A percentile compares a stretch with the other conserved stretches of the same genome.
phyloP scores from a whole-genome alignment of 129 eudicot genomes.

The Daucus carota region DNA sequence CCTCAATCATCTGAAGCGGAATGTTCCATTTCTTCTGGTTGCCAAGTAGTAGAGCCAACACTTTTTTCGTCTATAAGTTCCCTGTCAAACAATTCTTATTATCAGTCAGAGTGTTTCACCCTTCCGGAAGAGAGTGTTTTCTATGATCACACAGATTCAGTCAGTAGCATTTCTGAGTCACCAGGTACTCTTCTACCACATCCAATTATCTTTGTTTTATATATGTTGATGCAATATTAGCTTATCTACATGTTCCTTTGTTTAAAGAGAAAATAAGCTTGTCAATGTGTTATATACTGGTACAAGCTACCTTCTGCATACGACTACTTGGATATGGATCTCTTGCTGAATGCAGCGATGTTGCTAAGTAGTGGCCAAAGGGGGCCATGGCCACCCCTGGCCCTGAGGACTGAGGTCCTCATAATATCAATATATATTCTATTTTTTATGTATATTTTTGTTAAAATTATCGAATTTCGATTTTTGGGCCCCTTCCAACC shows the following conservation, averaged over 20 bases:
- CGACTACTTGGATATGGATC: background rate
- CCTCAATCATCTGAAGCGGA: slow-evolving; percentile 21
- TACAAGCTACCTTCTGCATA: background rate
- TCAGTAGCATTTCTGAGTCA: slow-evolving; percentile 10
- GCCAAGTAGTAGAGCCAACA: slow-evolving; percentile 17
- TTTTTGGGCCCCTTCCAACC: too few relatives aligned
- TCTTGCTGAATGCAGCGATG: too few relatives aligned
- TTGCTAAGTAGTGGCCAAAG: too few relatives aligned
- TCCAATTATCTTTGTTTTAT: background rate
- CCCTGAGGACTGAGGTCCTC: too few relatives aligned
- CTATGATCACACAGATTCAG: slow-evolving; percentile 11
- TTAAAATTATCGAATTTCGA: too few relatives aligned
- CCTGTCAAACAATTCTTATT: slow-evolving; percentile 13
- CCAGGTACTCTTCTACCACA: slow-evolving; percentile 12
- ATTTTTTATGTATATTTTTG: too few relatives aligned
- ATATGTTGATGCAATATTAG: background rate
- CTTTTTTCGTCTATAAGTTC: slow-evolving; percentile 10
- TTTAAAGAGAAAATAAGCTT: background rate
- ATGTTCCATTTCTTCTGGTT: slow-evolving; percentile 20
- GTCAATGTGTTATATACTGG: background rate
- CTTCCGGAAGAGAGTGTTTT: slow-evolving; percentile 16
- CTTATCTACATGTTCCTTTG: background rate
- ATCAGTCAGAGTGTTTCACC: slow-evolving; percentile 10
- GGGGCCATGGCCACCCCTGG: too few relatives aligned
- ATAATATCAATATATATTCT: too few relatives aligned